Evolutionary conservation across 306 rosid species (phyloP).

Genomic region (Corylus americana): DNA sequence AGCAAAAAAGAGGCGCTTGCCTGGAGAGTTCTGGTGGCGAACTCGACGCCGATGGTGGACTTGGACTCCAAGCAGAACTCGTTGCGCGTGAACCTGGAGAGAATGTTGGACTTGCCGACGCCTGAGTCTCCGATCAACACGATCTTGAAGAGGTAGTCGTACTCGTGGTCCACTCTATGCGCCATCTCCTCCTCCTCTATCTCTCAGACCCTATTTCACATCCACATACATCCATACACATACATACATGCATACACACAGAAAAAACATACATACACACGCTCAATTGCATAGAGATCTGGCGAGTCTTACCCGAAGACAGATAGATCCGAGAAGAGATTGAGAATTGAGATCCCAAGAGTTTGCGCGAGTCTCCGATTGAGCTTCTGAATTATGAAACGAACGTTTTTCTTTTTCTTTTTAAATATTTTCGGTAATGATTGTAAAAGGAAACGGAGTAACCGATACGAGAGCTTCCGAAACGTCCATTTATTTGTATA

Average conservation of each 20-base stretch:
- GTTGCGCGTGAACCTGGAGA: slow-evolving; percentile 93
- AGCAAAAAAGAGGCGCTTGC: slow-evolving; percentile 35
- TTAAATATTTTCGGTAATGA: not conserved
- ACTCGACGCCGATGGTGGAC: slow-evolving; percentile 97
- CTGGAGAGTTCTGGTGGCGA: slow-evolving; percentile 97
- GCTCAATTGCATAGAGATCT: not conserved
- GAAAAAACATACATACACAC: not conserved
- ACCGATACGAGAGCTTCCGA: not conserved
- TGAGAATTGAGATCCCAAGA: slow-evolving; percentile 1
- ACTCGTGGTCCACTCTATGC: slow-evolving; percentile 93
- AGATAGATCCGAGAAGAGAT: slow-evolving; percentile 36
- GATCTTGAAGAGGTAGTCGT: slow-evolving; percentile 94
- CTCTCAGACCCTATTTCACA: slow-evolving; percentile 39
- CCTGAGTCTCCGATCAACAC: slow-evolving; percentile 98
- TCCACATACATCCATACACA: slow-evolving; percentile 4
- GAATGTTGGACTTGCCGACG: slow-evolving; percentile 95
- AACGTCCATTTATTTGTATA: not conserved
- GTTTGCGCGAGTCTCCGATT: not conserved
- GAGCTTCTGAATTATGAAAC: not conserved
- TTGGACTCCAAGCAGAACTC: slow-evolving; percentile 97
- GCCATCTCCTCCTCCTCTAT: slow-evolving; percentile 71
- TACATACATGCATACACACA: not conserved
- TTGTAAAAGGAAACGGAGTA: not conserved
- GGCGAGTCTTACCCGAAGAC: slow-evolving; percentile 45
- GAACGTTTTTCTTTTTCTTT: not conserved